Evolutionary conservation across 495 filamentous ascomycete species (phyloP).

Genomic region (Pseudotulostoma volvatum): DNA sequence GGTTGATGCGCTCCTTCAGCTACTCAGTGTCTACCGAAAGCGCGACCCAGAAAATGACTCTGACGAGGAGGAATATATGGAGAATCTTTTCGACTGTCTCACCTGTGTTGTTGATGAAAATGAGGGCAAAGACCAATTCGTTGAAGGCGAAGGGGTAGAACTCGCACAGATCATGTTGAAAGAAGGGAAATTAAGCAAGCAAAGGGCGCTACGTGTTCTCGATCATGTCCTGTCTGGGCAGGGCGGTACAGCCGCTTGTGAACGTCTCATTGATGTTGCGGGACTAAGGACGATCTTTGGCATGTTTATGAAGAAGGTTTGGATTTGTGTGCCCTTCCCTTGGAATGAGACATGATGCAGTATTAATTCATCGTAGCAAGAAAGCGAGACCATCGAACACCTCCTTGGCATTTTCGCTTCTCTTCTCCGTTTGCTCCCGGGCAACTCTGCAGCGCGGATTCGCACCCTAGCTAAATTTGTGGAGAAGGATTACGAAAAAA

Average conservation of each 20-base stretch:
- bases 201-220: slow-evolving; percentile 57
- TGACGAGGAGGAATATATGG: slow-evolving; percentile 85
- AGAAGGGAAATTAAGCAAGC: slow-evolving; percentile 66
- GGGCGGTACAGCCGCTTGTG: slow-evolving; percentile 41
- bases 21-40: slow-evolving; percentile 78
- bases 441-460: slow-evolving; percentile 63
- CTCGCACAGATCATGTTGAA: slow-evolving; percentile 78
- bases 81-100: slow-evolving; percentile 77
- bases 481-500: slow-evolving; percentile 84
- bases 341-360: slow-evolving; percentile 6
- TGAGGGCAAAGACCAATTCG: slow-evolving; percentile 62
- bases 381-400: slow-evolving; percentile 59
- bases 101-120: slow-evolving; percentile 63
- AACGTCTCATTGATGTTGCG: slow-evolving; percentile 61
- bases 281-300: slow-evolving; percentile 75
- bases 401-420: slow-evolving; percentile 82
- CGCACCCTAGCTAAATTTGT: slow-evolving; percentile 86
- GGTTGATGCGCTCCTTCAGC: slow-evolving; percentile 63
- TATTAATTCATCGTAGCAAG: slow-evolving; percentile 29
- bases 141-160: slow-evolving; percentile 85
- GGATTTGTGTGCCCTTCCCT: too few relatives aligned
- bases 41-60: slow-evolving; percentile 73
- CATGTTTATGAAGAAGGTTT: slow-evolving; percentile 78
- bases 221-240: slow-evolving; percentile 64
- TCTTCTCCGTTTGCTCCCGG: slow-evolving; percentile 63